Base-by-base conservation (phyloP, 2,329 filamentous ascomycete genomes). In the Cordyceps pruinosa region DNA sequence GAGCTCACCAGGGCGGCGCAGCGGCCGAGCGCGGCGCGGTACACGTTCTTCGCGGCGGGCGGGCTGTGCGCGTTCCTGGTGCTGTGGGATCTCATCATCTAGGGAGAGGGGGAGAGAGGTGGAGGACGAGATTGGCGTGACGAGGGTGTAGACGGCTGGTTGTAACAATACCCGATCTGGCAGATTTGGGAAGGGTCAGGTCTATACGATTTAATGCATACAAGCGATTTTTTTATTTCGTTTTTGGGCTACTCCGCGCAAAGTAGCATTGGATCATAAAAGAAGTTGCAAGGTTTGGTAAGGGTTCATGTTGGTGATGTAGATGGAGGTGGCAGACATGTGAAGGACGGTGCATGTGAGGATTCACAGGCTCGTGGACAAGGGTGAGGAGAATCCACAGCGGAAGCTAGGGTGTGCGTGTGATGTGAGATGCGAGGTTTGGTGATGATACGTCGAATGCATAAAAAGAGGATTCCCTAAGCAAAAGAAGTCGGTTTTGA, bases 1-100 rank as follows among this genome's bases (percentile, higher is more conserved):
- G 87, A 97, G 76, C 77, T 99, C 53, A 94, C 94, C 74, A 85
- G 87, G 67, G 94, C 93, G 28, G 85, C 82, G 1, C 80, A 89
- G 68, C 78, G 85, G 62, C 79, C 82, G 39, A 90, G 88, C 72
- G 80, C 86, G 44, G 89, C 89, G 30, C 84, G 86, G 68, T 85
- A 86, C 64, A 89, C 90, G 0, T 93, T 93, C 65, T 92, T 88
- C 69, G 87, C 85, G n/a, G 88, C 88, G 5, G 85, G 86, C 58
- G 85, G 87, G 1, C 72, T 94, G 50, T 91, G 89, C 70, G 78
- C 84, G 26, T 88, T 88, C 67, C 73, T 94, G 63, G 78, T 94
- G 34, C 72, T 88, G 23, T 93, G 88, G 88, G 89, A 94, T 76
- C 72, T 92, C 63, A 74, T 93, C 37, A 77, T 84, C 68, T 79